Evolutionary conservation across 441 rosid genomes (phyloP), one percentile per base, ranked within the genome.

Genomic region (Aquilaria agallochum): DNA sequence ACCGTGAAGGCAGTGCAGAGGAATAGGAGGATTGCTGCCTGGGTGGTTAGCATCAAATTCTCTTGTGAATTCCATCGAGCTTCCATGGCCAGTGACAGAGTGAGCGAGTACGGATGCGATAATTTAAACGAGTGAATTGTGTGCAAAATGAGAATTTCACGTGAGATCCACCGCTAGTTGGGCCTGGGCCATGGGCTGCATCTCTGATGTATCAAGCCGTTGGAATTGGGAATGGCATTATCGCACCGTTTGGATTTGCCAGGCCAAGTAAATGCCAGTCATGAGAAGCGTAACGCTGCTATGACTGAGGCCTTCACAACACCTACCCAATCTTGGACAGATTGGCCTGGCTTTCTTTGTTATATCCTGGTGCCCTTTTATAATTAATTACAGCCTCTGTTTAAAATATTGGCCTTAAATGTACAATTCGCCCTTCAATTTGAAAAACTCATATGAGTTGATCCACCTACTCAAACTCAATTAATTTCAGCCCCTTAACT

Each of bases 61-160:
- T 88, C 88, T 60, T 88, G 93, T 13, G 82, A 32, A 59, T 71
- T 80, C 92, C 90, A 80, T 68, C 85, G 45, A 12, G 87, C 91
- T 74, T 86, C 97, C 93, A 88, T 81, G 62, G 51, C 4, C 48
- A 55, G 60, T 60, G 9, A 20, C 27, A 20, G 27, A 20, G 27
- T 20, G 1, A 20, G 27, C 27, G 27, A 34, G 46, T 11, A 27
- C 20, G 50, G 51, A 48, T 36, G 27, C 0, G 7, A 34, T 12
- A 44, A 55, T 12, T 40, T 30, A 46, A 7, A 36, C 51, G 55
- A 47, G 15, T 20, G 11, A 53, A 6, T 7, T 47, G 54, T 20
- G 58, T 59, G 65, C 49, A 54, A 14, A 15, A 57, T 57, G 68
- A 65, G 69, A 54, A 77, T 32, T 80, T 85, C 92, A 74, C 77